Evolutionary conservation across 306 rosid genomes (phyloP).

Genomic region (Cucumis melo): DNA sequence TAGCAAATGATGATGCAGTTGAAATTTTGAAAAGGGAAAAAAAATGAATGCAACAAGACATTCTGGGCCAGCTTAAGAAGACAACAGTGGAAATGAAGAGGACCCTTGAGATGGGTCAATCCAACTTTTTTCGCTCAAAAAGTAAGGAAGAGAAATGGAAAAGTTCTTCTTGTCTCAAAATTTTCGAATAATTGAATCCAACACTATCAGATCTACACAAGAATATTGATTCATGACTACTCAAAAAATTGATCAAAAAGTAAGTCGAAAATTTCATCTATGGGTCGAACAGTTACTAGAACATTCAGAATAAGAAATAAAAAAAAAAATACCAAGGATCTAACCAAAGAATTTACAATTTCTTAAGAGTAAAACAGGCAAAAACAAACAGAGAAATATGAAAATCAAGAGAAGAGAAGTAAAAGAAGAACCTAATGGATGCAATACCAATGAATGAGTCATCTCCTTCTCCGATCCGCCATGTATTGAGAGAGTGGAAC

Average conservation of each 20-base stretch:
- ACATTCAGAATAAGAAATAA: neutral
- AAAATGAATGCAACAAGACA: neutral
- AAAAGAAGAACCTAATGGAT: neutral
- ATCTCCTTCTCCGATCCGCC: constrained; percentile 56
- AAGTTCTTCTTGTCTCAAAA: constrained; percentile 1
- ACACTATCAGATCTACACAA: constrained; percentile 6
- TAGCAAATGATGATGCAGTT: neutral
- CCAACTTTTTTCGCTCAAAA: neutral
- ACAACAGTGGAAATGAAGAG: neutral
- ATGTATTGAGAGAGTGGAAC: constrained; percentile 68
- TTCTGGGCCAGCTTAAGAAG: neutral
- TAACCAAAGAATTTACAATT: constrained; percentile 2
- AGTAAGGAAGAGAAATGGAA: neutral
- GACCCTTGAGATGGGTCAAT: neutral
- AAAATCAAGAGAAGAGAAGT: neutral
- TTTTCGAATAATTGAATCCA: neutral
- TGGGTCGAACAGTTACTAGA: neutral
- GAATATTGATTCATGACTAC: neutral
- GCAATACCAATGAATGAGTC: constrained; percentile 4
- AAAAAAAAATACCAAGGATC: neutral
- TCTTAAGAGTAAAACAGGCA: neutral
- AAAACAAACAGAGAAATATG: neutral
- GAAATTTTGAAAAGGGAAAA: neutral
- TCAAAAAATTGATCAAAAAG: neutral
- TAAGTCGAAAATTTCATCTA: neutral